Evolutionary conservation across 78 protist species (phyloP), one percentile per base, ranked within the genome.

Genomic region (Dictyostelium citrinum): DNA sequence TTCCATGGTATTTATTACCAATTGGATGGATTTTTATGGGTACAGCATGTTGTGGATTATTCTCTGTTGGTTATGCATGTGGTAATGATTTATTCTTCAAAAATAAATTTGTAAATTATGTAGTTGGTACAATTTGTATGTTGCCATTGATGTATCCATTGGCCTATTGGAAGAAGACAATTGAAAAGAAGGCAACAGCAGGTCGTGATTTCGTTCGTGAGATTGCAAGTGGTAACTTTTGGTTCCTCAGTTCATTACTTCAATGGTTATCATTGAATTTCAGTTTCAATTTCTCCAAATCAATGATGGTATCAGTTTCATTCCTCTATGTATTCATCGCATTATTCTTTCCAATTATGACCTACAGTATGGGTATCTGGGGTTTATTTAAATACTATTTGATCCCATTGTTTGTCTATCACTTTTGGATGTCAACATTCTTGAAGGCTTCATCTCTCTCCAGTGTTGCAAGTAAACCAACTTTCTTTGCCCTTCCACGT

Each of bases 391-490:
- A 90, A 16, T 90, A 39, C 61, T 90, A 83, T 45, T 70, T 90
- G 72, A 83, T 90, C n/a, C 95, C 95, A 39, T 68, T 82, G 82
- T 79, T 90, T 67, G 95, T 83, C 79, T 90, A 90, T 16, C 95
- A 90, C 58, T 81, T 90, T 33, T 90, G 95, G 95, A 83, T 90
- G 90, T 77, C 86, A 49, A 90, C 90, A 10, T 90, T 83, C 82
- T 45, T 90, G 20, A 83, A 83, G 39, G 90, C 88, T 33, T 33
- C 58, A 11, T 71, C 37, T 8, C 60, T 90, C 16, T 68, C 75
- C 17, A 64, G 27, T 29, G 77, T 60, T 9, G 27, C 39, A 9
- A 37, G 43, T 37, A 55, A 27, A 27, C 83, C 83, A 31, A 75
- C 83, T 7, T 90, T 90, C 79, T 70, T 83, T 41, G 46, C 58